These are phyloP conservation scores for Paraglomus brasilianum DNA, from an alignment of 192 early-diverging fungal genomes.

Conservation along the genomic window DNA sequence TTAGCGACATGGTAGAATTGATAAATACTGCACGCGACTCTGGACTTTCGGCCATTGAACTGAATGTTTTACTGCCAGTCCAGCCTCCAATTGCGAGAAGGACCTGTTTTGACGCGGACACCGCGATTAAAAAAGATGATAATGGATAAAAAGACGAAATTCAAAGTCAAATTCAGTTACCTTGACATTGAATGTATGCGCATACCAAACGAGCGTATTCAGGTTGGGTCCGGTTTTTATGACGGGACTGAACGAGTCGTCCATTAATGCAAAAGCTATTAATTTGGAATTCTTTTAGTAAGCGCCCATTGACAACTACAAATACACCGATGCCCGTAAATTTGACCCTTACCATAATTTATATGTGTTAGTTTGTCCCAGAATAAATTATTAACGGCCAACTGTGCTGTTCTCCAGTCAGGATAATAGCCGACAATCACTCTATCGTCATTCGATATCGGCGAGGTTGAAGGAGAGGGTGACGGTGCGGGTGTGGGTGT, in stretches of 20 bases:
- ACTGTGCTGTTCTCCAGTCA: not conserved
- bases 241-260: not conserved
- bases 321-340: not conserved
- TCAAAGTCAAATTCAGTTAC: not conserved
- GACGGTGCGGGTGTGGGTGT: too few relatives aligned
- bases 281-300: too few relatives aligned
- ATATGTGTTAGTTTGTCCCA: not conserved
- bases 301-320: not conserved
- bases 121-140: too few relatives aligned
- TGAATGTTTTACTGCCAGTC: constrained; percentile 70
- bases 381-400: constrained; percentile 5
- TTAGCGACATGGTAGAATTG: constrained; percentile 53
- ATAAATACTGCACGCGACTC: constrained; percentile 56
- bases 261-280: not conserved
- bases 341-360: constrained; percentile 2
- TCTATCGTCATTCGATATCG: not conserved
- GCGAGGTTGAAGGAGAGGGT: too few relatives aligned
- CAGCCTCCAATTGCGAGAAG: constrained; percentile 70
- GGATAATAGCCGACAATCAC: constrained; percentile 20
- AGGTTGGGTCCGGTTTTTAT: not conserved
- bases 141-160: too few relatives aligned
- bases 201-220: constrained; percentile 3
- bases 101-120: constrained; percentile 29
- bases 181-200: constrained; percentile 2
- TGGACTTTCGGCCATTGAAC: constrained; percentile 49